Conservation (phyloP, 495 filamentous ascomycete species). For the Annulohypoxylon nitens region DNA sequence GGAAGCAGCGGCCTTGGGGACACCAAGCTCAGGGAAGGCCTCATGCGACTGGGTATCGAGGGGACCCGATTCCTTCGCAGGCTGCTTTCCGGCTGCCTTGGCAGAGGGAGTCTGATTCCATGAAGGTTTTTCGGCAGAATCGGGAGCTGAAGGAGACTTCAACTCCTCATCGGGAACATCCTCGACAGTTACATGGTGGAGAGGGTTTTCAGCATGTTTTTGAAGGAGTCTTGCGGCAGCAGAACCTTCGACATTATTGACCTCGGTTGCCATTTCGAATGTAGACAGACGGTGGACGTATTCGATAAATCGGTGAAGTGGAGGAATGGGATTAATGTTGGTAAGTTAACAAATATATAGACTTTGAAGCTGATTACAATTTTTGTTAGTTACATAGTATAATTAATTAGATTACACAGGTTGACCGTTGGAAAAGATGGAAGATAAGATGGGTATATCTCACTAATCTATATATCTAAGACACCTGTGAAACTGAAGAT, state of each 20-base stretch:
- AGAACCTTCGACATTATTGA: constrained; percentile 58
- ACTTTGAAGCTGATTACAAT: constrained; percentile 8
- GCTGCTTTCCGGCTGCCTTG: constrained; percentile 75
- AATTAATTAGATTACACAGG: constrained; percentile 3
- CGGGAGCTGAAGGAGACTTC: constrained; percentile 52
- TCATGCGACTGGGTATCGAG: constrained; percentile 90
- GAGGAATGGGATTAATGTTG: constrained; percentile 11
- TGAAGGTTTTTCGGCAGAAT: constrained; percentile 54
- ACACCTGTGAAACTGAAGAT: constrained; percentile 20
- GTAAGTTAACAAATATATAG: constrained; percentile 33
- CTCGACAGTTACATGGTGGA: constrained; percentile 79
- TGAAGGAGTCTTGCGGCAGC: constrained; percentile 82
- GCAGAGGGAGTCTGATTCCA: constrained; percentile 62
- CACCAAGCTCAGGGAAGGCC: constrained; percentile 88
- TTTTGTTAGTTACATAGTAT: constrained; percentile 16
- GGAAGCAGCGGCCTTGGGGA: constrained; percentile 67
- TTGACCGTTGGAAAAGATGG: constrained; percentile 5
- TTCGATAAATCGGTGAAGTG: constrained; percentile 8
- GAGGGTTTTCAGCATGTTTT: constrained; percentile 77
- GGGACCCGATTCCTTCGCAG: constrained; percentile 60
- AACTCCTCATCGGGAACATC: constrained; percentile 87
- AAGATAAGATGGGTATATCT: constrained; percentile 24
- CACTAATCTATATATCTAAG: constrained; percentile 38
- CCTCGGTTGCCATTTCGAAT: constrained; percentile 53
- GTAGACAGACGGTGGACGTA: constrained; percentile 18